Conservation (phyloP, 768 basidiomycete genomes). For the Hemileccinum impolitum region DNA sequence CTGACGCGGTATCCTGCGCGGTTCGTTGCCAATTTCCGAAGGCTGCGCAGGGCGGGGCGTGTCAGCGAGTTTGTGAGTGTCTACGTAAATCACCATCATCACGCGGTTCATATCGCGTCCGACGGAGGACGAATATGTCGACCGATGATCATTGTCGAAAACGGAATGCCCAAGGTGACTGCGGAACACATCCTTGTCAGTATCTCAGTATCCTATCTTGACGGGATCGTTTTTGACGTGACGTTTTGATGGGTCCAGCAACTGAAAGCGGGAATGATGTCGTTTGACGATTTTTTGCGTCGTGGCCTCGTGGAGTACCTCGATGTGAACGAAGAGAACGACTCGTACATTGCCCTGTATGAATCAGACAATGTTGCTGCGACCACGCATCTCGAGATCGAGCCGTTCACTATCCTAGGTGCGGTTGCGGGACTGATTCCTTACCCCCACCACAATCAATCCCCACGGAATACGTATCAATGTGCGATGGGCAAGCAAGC, state of each 20-base stretch:
- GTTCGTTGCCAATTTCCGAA: constrained; percentile 89
- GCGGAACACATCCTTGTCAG: constrained; percentile 74
- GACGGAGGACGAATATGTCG: constrained; percentile 98
- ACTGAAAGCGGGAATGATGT: constrained; percentile 72
- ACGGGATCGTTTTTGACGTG: constrained; percentile 3
- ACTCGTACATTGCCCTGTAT: constrained; percentile 92
- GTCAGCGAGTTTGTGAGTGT: constrained; percentile 96
- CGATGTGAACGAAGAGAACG: constrained; percentile 99
- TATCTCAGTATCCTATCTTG: neutral
- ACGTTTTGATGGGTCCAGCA: constrained; percentile 41
- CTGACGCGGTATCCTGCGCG: constrained; percentile 80
- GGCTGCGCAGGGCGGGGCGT: constrained; percentile 84
- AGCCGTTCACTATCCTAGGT: constrained; percentile 96
- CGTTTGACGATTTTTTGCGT: constrained; percentile 92
- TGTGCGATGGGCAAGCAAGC: constrained; percentile 99
- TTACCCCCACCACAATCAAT: constrained; percentile 99
- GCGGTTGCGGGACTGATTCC: constrained; percentile 98
- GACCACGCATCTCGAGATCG: constrained; percentile 97
- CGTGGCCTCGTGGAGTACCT: constrained; percentile 96
- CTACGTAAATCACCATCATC: constrained; percentile 95
- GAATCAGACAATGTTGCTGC: constrained; percentile 77
- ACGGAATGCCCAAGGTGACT: constrained; percentile 69
- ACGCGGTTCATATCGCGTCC: constrained; percentile 90
- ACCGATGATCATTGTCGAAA: constrained; percentile 95
- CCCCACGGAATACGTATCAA: constrained; percentile 98